These are phyloP conservation scores for Populus davidiana DNA, from an alignment of 345 rosid genomes.

Conservation along the genomic window DNA sequence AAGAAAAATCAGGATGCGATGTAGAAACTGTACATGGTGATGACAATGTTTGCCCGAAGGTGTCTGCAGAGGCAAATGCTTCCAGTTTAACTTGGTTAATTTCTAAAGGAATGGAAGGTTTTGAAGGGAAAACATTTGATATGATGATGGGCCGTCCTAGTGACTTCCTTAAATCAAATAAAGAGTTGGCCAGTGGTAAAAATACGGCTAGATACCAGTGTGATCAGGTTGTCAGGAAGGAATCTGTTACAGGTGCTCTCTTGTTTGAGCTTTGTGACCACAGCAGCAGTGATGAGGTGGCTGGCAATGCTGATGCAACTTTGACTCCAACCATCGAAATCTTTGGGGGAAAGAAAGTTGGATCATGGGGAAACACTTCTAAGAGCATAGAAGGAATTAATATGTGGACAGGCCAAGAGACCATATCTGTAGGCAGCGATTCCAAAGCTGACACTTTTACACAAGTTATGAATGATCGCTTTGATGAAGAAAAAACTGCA, in stretches of 20 bases:
- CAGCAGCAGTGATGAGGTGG: slow-evolving; percentile 7
- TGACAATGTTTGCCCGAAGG: neutral
- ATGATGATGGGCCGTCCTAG: neutral
- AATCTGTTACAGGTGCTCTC: neutral
- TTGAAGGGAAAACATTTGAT: neutral
- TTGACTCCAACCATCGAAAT: slow-evolving; percentile 5
- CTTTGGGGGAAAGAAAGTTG: slow-evolving; percentile 3
- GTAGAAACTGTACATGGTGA: neutral
- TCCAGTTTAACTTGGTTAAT: neutral
- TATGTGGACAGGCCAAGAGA: neutral
- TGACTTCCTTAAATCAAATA: neutral
- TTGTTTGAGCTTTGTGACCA: slow-evolving; percentile 7
- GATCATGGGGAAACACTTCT: neutral
- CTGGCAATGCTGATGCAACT: neutral
- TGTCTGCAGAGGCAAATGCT: neutral
- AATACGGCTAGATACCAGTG: neutral
- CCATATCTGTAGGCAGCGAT: neutral
- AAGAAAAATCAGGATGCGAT: neutral
- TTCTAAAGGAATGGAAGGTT: neutral
- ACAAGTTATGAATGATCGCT: neutral
- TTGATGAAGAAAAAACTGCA: neutral
- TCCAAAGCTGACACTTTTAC: neutral
- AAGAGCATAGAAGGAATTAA: neutral
- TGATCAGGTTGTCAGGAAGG: slow-evolving; percentile 4
- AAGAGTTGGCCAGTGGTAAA: neutral